Conservation (phyloP, 345 rosid genomes). For the Carallia pectinifolia region DNA sequence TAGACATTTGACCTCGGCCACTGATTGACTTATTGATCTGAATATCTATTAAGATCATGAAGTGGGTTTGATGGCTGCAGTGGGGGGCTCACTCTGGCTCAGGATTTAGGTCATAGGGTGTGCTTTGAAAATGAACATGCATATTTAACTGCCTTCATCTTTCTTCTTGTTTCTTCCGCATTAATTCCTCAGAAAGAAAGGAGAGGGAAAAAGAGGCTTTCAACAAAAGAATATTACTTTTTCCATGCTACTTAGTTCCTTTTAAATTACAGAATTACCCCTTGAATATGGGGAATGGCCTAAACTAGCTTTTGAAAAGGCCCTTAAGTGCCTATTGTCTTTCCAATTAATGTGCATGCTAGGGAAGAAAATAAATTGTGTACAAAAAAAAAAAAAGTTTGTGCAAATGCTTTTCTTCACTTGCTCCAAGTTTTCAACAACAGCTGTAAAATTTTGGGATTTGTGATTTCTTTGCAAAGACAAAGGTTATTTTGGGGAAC, state of each 20-base stretch:
- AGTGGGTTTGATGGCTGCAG: conserved; percentile 25
- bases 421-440: conserved; percentile 16
- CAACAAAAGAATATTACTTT: conserved; percentile 2
- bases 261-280: conserved; percentile 30
- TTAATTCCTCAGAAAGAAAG: not conserved
- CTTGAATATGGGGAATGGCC: conserved; percentile 31
- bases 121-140: not conserved
- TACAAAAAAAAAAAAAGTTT: conserved; percentile 1
- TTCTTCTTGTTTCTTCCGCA: no score
- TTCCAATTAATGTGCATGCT: conserved; percentile 26
- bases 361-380: conserved; percentile 14
- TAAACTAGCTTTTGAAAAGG: conserved; percentile 34
- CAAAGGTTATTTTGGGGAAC: conserved; percentile 21
- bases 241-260: not conserved
- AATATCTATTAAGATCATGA: no score
- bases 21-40: not conserved
- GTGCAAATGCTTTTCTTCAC: conserved; percentile 12
- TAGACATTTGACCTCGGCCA: conserved; percentile 13
- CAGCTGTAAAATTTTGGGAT: not conserved
- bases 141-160: no score
- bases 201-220: conserved; percentile 2
- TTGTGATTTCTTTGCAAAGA: conserved; percentile 13
- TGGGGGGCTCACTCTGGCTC: conserved; percentile 11
- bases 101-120: conserved; percentile 20
- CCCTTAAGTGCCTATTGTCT: conserved; percentile 23